Evolutionary conservation across 129 eudicot genomes (phyloP).

Genomic region (Flaveria brownii): DNA sequence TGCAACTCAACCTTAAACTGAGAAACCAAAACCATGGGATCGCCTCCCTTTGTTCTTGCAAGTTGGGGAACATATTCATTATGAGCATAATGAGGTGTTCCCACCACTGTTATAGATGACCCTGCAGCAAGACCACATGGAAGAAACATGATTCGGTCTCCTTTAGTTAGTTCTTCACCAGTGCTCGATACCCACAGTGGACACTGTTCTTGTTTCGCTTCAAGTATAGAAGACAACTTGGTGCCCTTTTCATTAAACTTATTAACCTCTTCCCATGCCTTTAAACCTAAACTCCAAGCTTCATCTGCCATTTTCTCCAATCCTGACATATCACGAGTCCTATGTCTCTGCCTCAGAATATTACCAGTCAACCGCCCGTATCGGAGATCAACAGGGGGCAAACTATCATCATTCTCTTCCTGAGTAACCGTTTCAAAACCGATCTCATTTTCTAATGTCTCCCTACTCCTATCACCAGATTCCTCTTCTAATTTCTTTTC

Average conservation of each 20-base stretch:
- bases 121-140: slow-evolving; percentile 98
- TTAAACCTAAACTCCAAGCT: slow-evolving; percentile 81
- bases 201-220: slow-evolving; percentile 77
- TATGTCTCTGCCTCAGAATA: slow-evolving; percentile 47
- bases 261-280: slow-evolving; percentile 79
- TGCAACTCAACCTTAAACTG: slow-evolving; percentile 93
- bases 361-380: slow-evolving; percentile 74
- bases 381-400: slow-evolving; percentile 43
- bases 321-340: slow-evolving; percentile 54
- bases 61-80: slow-evolving; percentile 80
- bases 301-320: slow-evolving; percentile 90
- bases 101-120: slow-evolving; percentile 83
- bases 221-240: slow-evolving; percentile 45
- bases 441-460: slow-evolving; percentile 21
- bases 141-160: slow-evolving; percentile 65
- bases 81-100: slow-evolving; percentile 86
- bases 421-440: slow-evolving; percentile 5
- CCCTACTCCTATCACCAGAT: slow-evolving; percentile 4
- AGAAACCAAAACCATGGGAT: slow-evolving; percentile 67
- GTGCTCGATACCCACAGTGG: slow-evolving; percentile 69
- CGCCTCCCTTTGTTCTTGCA: slow-evolving; percentile 45
- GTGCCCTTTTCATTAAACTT: slow-evolving; percentile 44
- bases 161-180: slow-evolving; percentile 64
- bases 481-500: slow-evolving; percentile 21
- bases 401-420: slow-evolving; percentile 30